Conservation (phyloP, 768 basidiomycete species). For the Mycena amicta region DNA sequence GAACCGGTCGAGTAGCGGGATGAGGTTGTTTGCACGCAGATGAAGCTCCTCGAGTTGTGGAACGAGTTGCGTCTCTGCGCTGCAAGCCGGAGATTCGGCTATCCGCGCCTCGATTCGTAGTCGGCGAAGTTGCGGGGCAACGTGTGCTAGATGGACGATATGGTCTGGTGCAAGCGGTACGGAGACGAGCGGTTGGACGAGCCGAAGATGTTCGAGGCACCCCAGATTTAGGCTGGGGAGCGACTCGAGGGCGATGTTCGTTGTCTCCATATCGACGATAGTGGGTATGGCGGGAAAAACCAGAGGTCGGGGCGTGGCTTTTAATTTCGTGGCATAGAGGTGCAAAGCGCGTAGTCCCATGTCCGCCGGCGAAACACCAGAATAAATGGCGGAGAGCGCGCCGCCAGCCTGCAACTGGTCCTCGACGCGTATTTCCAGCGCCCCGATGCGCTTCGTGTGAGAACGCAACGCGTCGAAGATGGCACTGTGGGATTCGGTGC, state of each 20-base stretch:
- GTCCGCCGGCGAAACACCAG: not conserved
- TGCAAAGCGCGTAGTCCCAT: constrained; percentile 10
- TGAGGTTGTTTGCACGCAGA: constrained; percentile 38
- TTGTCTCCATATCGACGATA: constrained; percentile 21
- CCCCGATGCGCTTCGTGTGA: constrained; percentile 20
- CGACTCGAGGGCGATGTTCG: constrained; percentile 28
- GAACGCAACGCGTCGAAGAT: constrained; percentile 9
- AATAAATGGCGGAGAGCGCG: constrained; percentile 25
- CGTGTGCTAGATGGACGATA: constrained; percentile 23
- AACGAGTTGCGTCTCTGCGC: constrained; percentile 11
- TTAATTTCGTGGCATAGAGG: constrained; percentile 7
- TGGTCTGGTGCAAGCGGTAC: constrained; percentile 25
- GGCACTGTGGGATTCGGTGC: not conserved
- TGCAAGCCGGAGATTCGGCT: not conserved
- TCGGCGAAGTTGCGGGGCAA: constrained; percentile 19
- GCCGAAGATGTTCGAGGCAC: constrained; percentile 22
- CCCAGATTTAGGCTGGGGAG: constrained; percentile 21
- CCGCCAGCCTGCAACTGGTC: constrained; percentile 24
- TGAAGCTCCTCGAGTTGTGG: constrained; percentile 28
- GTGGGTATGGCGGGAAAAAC: constrained; percentile 10
- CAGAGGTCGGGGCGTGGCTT: constrained; percentile 10
- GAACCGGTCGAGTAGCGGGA: constrained; percentile 32
- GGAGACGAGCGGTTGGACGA: constrained; percentile 28
- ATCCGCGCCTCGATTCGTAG: constrained; percentile 30
- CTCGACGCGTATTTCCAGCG: constrained; percentile 22